These are phyloP conservation scores for Heliosperma pusillum DNA, from an alignment of 148 eudicot genomes.

Conservation along the genomic window DNA sequence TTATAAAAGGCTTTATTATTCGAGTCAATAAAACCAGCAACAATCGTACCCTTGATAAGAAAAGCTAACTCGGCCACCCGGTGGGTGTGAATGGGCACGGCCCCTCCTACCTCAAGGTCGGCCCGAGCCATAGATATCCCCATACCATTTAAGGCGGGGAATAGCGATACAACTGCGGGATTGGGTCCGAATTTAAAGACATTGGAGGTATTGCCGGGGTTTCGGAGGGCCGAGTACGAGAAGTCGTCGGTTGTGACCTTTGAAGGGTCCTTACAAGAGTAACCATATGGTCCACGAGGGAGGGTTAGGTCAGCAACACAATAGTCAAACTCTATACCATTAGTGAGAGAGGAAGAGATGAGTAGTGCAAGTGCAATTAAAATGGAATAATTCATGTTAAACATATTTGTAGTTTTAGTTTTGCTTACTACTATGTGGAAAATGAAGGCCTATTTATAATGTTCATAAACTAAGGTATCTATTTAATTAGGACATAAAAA, in stretches of 20 bases:
- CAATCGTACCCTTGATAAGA: background rate
- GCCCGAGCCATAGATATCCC: background rate
- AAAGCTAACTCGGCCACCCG: background rate
- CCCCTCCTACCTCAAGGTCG: slow-evolving; percentile 1
- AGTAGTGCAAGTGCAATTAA: too few relatives aligned
- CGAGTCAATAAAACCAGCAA: slow-evolving; percentile 9
- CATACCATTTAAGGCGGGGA: background rate
- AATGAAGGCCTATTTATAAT: background rate
- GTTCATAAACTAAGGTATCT: background rate
- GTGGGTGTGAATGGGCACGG: background rate
- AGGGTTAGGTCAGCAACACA: background rate
- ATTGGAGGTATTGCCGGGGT: background rate
- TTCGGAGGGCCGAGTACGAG: background rate
- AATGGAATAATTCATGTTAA: too few relatives aligned
- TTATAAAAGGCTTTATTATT: slow-evolving; percentile 4
- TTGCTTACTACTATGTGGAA: background rate
- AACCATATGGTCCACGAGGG: background rate
- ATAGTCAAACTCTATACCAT: background rate
- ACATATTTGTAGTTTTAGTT: too few relatives aligned
- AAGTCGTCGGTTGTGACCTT: slow-evolving; percentile 3
- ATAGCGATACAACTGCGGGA: background rate
- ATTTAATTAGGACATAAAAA: background rate
- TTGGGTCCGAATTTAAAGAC: background rate
- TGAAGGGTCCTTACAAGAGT: background rate
- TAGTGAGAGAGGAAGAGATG: too few relatives aligned